Evolutionary conservation across 2,329 filamentous ascomycete genomes (phyloP).

Genomic region (Arthrocladium fulminans): DNA sequence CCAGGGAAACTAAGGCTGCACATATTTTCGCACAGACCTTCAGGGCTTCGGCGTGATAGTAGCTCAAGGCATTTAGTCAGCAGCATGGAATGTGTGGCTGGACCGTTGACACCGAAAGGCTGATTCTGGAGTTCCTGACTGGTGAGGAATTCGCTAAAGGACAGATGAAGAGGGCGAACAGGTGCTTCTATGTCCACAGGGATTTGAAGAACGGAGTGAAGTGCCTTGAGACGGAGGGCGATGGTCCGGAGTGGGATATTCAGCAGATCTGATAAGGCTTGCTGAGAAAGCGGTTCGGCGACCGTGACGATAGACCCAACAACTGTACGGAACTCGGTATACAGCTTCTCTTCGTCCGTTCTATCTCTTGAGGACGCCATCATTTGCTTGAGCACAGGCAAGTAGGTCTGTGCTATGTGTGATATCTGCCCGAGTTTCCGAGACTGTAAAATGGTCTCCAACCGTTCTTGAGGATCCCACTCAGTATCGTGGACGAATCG

Average conservation of each 20-base stretch:
- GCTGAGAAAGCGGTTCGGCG: constrained; percentile 10
- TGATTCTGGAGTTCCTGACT: constrained; percentile 10
- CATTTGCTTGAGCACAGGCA: constrained; percentile 9
- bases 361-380: background rate
- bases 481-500: constrained; percentile 23
- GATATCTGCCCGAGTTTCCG: background rate
- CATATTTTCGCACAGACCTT: constrained; percentile 13
- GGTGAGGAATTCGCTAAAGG: constrained; percentile 14
- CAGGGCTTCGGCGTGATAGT: constrained; percentile 2
- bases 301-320: constrained; percentile 11
- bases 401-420: constrained; percentile 12
- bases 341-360: constrained; percentile 2
- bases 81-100: constrained; percentile 4
- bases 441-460: constrained; percentile 9
- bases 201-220: constrained; percentile 10
- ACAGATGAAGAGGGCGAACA: constrained; percentile 13
- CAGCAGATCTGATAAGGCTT: constrained; percentile 5
- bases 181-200: background rate
- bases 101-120: constrained; percentile 9
- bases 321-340: constrained; percentile 10
- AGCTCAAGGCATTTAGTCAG: constrained; percentile 9
- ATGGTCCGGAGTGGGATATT: constrained; percentile 1
- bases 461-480: constrained; percentile 10
- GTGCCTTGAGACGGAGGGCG: background rate
- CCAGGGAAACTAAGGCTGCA: constrained; percentile 12